phyloP scores from a whole-genome alignment of 1,284 basidiomycete species.

The Kwoniella shivajii region DNA sequence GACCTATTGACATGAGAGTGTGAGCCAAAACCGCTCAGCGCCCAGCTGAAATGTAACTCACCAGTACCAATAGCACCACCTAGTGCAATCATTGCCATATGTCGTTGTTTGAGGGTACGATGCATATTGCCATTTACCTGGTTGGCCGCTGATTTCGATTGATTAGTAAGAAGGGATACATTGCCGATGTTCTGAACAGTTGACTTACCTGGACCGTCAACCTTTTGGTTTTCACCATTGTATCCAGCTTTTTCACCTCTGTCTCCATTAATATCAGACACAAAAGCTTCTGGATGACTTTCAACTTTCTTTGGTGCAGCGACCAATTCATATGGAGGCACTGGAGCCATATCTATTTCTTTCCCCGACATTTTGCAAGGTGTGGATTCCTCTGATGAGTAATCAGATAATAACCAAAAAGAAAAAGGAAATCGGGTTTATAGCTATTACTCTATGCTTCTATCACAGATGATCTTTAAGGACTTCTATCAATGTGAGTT shows the following conservation, averaged over 20 bases:
- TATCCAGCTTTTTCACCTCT: conserved; percentile 21
- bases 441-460: no score
- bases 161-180: neutral
- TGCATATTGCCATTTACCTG: conserved; percentile 37
- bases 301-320: conserved; percentile 1
- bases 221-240: conserved; percentile 16
- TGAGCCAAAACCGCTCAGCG: neutral
- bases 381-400: no score
- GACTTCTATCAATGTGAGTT: no score
- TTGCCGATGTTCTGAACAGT: no score
- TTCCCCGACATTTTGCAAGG: neutral
- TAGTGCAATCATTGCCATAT: conserved; percentile 58
- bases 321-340: neutral
- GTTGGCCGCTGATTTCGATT: conserved; percentile 12
- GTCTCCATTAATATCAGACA: conserved; percentile 11
- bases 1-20: conserved; percentile 45
- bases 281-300: conserved; percentile 6
- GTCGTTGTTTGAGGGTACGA: conserved; percentile 50
- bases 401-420: no score
- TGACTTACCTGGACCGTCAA: conserved; percentile 20
- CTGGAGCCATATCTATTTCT: conserved; percentile 1
- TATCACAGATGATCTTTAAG: no score
- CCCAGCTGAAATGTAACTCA: conserved; percentile 10
- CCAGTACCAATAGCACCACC: conserved; percentile 50
- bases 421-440: no score